Percentiles rank a stretch among this genome's conserved stretches.
Evolutionary conservation across 2,329 filamentous ascomycete species (phyloP).

Genomic region (Penicillium rolfsii): DNA sequence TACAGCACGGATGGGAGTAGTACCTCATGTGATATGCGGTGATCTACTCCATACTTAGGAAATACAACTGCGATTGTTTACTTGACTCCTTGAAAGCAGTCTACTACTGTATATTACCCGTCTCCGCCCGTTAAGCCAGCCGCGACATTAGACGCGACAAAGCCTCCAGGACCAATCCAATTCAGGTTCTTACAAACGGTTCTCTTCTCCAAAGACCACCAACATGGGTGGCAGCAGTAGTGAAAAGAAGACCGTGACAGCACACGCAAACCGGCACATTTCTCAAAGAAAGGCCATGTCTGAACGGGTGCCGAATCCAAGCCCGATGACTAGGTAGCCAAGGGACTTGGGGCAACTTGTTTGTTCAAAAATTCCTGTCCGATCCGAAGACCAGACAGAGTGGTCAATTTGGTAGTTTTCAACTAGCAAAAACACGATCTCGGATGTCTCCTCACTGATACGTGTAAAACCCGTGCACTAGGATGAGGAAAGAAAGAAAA

Average conservation of each 20-base stretch:
- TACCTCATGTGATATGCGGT: background rate
- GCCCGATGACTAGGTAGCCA: slow-evolving; percentile 22
- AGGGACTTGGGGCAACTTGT: slow-evolving; percentile 33
- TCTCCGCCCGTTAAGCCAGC: background rate
- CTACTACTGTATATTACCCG: too few relatives aligned
- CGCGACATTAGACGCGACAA: too few relatives aligned
- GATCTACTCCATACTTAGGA: background rate
- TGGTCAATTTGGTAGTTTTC: slow-evolving; percentile 80
- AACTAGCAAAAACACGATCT: slow-evolving; percentile 89
- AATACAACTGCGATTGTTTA: background rate
- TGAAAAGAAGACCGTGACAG: slow-evolving; percentile 44
- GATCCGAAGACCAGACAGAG: slow-evolving; percentile 71
- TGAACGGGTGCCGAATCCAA: slow-evolving; percentile 19
- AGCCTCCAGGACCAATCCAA: too few relatives aligned
- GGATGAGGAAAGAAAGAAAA: slow-evolving; percentile 45
- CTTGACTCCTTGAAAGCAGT: background rate
- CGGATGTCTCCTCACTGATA: slow-evolving; percentile 86
- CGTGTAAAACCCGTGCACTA: slow-evolving; percentile 72
- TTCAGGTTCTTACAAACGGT: background rate
- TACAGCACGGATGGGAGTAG: background rate
- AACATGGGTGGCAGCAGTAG: slow-evolving; percentile 38
- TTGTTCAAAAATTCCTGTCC: slow-evolving; percentile 78
- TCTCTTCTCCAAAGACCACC: slow-evolving; percentile 46
- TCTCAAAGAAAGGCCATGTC: background rate
- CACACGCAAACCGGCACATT: slow-evolving; percentile 5